A percentile compares a stretch with the other conserved stretches of the same genome.
These are phyloP conservation scores for Xylaria cubensis DNA, from an alignment of 495 filamentous ascomycete species.

Conservation along the genomic window DNA sequence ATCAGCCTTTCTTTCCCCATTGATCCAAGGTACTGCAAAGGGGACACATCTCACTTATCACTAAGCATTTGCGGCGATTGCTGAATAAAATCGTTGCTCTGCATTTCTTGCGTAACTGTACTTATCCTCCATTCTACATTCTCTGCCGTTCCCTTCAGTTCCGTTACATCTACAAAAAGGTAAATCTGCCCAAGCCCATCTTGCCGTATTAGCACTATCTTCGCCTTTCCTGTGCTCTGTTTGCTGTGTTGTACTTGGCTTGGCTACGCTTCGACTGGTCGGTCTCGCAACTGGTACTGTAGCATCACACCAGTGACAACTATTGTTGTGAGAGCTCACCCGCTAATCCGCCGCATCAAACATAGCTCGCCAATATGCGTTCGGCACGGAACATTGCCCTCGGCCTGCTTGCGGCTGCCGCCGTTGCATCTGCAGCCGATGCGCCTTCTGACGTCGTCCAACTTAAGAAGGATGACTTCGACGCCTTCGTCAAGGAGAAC, in stretches of 20 bases:
- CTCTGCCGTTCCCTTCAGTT: constrained; percentile 8
- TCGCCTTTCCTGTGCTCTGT: background rate
- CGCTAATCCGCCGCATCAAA: constrained; percentile 26
- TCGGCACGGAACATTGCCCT: constrained; percentile 54
- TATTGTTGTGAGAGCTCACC: background rate
- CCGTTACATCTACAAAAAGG: constrained; percentile 21
- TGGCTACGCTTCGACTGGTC: constrained; percentile 2
- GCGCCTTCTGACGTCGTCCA: constrained; percentile 76
- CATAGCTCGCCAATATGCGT: constrained; percentile 57
- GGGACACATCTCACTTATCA: constrained; percentile 44
- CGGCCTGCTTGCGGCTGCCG: constrained; percentile 69
- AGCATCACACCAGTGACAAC: background rate
- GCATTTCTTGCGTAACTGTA: constrained; percentile 10
- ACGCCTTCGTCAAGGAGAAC: constrained; percentile 82
- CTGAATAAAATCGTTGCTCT: constrained; percentile 25
- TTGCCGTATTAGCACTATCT: background rate
- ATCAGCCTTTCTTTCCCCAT: constrained; percentile 39
- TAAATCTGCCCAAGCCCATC: background rate
- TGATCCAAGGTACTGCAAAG: constrained; percentile 31
- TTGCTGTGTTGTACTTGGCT: background rate
- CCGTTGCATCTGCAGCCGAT: constrained; percentile 62
- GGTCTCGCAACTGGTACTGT: constrained; percentile 4
- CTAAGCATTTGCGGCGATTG: constrained; percentile 32
- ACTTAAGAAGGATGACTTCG: constrained; percentile 84
- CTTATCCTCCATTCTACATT: constrained; percentile 12